Evolutionary conservation across 768 basidiomycete species (phyloP).

Genomic region (Kwoniella dejecticola): DNA sequence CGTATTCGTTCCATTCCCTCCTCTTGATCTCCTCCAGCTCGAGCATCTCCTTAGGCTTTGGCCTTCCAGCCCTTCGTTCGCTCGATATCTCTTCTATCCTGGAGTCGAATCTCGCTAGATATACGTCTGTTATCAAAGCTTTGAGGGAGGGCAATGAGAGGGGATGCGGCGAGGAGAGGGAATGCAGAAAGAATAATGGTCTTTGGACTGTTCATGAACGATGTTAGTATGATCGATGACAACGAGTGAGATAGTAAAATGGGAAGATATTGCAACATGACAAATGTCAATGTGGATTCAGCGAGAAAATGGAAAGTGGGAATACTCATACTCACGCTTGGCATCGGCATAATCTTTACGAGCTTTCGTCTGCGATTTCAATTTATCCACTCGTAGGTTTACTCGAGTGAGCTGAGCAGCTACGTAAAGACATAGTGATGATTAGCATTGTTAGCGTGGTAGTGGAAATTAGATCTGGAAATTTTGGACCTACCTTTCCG

Average conservation of each 20-base stretch:
- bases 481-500: slow-evolving; percentile 46
- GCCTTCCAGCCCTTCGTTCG: slow-evolving; percentile 50
- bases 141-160: slow-evolving; percentile 43
- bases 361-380: slow-evolving; percentile 40
- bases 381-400: slow-evolving; percentile 50
- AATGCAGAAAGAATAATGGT: slow-evolving; percentile 53
- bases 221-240: neutral
- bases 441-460: too few species aligned
- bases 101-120: slow-evolving; percentile 48
- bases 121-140: slow-evolving; percentile 49
- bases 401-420: slow-evolving; percentile 55
- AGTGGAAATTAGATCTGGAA: neutral
- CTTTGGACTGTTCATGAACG: slow-evolving; percentile 42
- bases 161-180: slow-evolving; percentile 46
- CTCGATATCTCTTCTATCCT: slow-evolving; percentile 42
- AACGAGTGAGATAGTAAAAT: too few species aligned
- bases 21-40: slow-evolving; percentile 50
- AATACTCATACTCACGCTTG: slow-evolving; percentile 29
- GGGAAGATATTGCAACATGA: too few species aligned
- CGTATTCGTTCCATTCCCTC: slow-evolving; percentile 49
- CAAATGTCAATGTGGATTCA: too few species aligned
- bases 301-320: neutral
- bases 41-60: slow-evolving; percentile 50
- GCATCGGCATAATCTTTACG: slow-evolving; percentile 29
- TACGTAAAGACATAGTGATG: slow-evolving; percentile 13